Conservation (phyloP, 192 early-diverging fungal species). For the Diversispora eburnea region DNA sequence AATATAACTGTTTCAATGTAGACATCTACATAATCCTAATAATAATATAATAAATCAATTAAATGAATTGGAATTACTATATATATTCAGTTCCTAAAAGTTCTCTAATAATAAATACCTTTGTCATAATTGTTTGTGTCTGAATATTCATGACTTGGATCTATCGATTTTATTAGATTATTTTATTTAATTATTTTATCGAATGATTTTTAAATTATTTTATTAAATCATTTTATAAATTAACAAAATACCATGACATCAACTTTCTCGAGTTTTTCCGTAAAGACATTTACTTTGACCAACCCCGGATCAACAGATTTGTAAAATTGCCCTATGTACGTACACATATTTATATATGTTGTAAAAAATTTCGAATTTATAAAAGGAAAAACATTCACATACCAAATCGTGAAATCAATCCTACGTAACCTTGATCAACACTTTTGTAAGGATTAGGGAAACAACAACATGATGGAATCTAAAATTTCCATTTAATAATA, state of each 20-base stretch:
- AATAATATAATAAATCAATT: background rate
- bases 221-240: background rate
- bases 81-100: too few relatives aligned
- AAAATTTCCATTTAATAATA: background rate
- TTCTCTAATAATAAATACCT: constrained; percentile 31
- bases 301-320: constrained; percentile 54
- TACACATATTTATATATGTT: too few relatives aligned
- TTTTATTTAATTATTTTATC: background rate
- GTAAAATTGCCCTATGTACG: constrained; percentile 28
- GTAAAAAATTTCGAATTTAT: too few relatives aligned
- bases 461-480: constrained; percentile 45
- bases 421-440: constrained; percentile 70
- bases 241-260: constrained; percentile 40
- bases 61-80: too few relatives aligned
- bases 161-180: background rate
- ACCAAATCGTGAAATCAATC: constrained; percentile 65
- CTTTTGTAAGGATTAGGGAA: constrained; percentile 65
- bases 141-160: constrained; percentile 55
- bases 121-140: constrained; percentile 75
- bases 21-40: constrained; percentile 77
- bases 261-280: constrained; percentile 42
- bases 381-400: constrained; percentile 42
- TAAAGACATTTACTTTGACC: constrained; percentile 52
- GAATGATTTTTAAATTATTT: too few relatives aligned
- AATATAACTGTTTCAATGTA: constrained; percentile 83